Base-by-base conservation (phyloP, 352 stramenopile genomes). In the Pythium phragmitis region DNA sequence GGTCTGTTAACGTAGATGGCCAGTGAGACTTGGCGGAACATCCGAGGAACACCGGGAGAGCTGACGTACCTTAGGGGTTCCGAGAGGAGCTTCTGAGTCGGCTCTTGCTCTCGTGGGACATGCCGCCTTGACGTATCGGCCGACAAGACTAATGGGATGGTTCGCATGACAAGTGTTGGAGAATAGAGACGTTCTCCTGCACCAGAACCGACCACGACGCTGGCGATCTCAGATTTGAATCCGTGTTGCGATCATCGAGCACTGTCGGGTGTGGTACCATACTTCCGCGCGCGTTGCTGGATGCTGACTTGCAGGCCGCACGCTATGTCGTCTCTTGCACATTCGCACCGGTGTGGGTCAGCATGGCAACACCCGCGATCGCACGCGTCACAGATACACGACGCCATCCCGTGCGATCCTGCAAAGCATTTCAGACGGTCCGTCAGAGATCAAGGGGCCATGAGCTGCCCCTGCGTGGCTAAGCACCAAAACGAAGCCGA, bases 281-380 rank as follows among this genome's bases (percentile, higher is more conserved):
- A 30, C 26, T 65, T 65, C 58, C 42, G 8, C 28, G 58, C 48
- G 33, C 7, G 36, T 59, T 65, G 28, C 48, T 26, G 45, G 57
- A 54, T 28, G 34, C 26, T 41, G 45, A 49, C 37, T 23, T 49
- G 45, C 45, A 49, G 16, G 57, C 57, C 34, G 36, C 45, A 28
- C 34, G 45, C 56, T 41, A 53, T 36, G 8, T 42, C 42, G 28
- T 45, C 26, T n/a, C 17, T 39, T 39, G n/a, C 36, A 42, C 30
- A 13, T 48, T 61, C 53, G 8, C 60, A 57, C 36, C 3, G 37
- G 11, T 71, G 78, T 88, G 28, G 74, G 50, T 30, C 33, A 60
- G 6, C 21, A 58, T 23, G 19, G 11, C 34, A 9, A 28, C 37
- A 58, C 26, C n/a, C n/a, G 14, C 41, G 19, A 58, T 37, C 51